phyloP scores from a whole-genome alignment of 768 basidiomycete genomes.

The Boletus bicolor region DNA sequence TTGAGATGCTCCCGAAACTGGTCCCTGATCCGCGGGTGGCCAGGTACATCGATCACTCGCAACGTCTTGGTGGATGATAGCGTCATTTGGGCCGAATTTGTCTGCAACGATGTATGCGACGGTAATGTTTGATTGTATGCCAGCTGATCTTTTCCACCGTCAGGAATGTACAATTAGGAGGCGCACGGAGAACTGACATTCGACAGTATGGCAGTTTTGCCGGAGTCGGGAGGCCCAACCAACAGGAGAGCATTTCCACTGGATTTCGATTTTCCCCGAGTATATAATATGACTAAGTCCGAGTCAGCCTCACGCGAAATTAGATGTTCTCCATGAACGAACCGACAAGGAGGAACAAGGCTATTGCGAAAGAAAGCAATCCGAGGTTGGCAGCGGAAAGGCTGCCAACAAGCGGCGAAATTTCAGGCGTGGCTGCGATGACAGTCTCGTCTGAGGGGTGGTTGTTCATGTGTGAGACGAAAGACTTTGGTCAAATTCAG shows the following conservation, averaged over 20 bases:
- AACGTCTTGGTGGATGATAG: conserved; percentile 45
- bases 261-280: conserved; percentile 40
- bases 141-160: conserved; percentile 43
- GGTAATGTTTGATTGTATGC: conserved; percentile 59
- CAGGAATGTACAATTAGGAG: conserved; percentile 2
- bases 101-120: conserved; percentile 77
- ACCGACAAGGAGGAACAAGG: conserved; percentile 45
- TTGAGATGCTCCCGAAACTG: conserved; percentile 67
- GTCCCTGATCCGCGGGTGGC: conserved; percentile 77
- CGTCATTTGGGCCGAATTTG: conserved; percentile 51
- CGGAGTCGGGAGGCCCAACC: conserved; percentile 72
- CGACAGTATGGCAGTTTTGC: conserved; percentile 78
- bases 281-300: conserved; percentile 45
- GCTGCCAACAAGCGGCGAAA: conserved; percentile 32
- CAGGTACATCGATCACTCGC: conserved; percentile 71
- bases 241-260: conserved; percentile 65
- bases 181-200: conserved; percentile 43
- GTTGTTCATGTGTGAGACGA: conserved; percentile 12
- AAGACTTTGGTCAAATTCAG: background rate
- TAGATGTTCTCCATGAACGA: conserved; percentile 17
- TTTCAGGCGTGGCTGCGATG: conserved; percentile 31
- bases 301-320: conserved; percentile 15
- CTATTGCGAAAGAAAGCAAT: conserved; percentile 42
- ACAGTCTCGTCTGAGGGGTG: conserved; percentile 4
- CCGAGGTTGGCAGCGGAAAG: conserved; percentile 40